phyloP scores from a whole-genome alignment of 164 flowering plant genomes.

The grape (Vitis vinifera) region DNA sequence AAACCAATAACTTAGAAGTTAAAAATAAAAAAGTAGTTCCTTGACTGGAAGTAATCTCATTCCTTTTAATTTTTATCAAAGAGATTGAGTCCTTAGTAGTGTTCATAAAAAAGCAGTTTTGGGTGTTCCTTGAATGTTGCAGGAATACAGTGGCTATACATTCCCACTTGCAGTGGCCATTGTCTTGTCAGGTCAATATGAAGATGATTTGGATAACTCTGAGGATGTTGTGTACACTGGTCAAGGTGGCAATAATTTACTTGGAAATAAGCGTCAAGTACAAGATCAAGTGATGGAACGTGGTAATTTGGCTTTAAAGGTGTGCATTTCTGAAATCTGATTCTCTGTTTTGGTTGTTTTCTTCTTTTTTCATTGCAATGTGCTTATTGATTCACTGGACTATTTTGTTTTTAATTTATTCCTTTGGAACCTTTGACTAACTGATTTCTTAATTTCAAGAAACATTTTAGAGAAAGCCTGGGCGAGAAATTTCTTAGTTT shows the following conservation, averaged over 20 bases:
- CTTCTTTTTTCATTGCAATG: not conserved
- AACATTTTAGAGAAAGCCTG: too few species aligned
- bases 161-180: constrained; percentile 77
- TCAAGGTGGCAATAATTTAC: constrained; percentile 86
- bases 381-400: not conserved
- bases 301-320: constrained; percentile 96
- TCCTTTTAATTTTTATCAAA: too few species aligned
- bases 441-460: too few species aligned
- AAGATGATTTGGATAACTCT: constrained; percentile 85
- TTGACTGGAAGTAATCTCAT: too few species aligned
- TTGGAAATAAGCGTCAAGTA: constrained; percentile 70
- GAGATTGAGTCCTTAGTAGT: too few species aligned
- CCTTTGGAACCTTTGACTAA: too few species aligned
- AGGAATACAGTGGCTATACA: constrained; percentile 38
- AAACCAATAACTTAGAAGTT: too few species aligned
- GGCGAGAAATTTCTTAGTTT: too few species aligned
- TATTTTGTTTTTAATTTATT: too few species aligned
- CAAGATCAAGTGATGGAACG: constrained; percentile 63
- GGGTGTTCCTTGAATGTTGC: constrained; percentile 8
- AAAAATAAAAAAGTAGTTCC: too few species aligned
- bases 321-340: constrained; percentile 9
- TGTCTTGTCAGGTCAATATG: constrained; percentile 89
- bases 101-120: not conserved
- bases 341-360: not conserved
- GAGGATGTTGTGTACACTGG: constrained; percentile 91